Conservation (phyloP, 345 rosid species). For the Arabidopsis arenosa region DNA sequence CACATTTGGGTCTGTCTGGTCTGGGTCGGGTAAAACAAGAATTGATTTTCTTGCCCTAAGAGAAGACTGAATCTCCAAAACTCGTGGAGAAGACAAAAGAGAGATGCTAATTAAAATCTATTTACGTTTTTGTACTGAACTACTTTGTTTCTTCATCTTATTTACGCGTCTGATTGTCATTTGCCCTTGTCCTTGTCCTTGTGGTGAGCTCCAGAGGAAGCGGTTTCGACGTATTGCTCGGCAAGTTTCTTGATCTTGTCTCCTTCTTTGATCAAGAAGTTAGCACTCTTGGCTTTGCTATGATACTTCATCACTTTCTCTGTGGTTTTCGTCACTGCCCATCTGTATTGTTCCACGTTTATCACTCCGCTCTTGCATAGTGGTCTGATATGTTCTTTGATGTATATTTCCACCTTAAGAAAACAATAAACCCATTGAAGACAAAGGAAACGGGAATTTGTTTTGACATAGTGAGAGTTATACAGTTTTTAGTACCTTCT, state of each 20-base stretch:
- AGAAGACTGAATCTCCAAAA: conserved; percentile 32
- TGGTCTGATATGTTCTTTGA: conserved; percentile 97
- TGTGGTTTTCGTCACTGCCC: conserved; percentile 85
- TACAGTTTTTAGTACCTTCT: conserved; percentile 63
- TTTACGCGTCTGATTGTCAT: conserved; percentile 22
- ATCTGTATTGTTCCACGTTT: conserved; percentile 78
- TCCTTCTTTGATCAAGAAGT: conserved; percentile 91
- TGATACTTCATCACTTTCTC: conserved; percentile 97
- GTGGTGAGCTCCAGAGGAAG: conserved; percentile 52
- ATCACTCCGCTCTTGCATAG: conserved; percentile 91
- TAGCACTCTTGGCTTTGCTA: conserved; percentile 79
- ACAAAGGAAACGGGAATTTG: neutral
- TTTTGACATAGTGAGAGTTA: neutral
- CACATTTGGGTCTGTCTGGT: neutral
- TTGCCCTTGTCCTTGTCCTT: conserved; percentile 51
- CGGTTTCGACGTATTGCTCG: conserved; percentile 84
- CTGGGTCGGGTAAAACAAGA: neutral
- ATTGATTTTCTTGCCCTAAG: conserved; percentile 12
- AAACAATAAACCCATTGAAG: neutral
- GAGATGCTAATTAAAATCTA: conserved; percentile 10
- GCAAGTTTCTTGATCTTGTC: conserved; percentile 98
- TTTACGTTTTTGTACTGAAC: conserved; percentile 34
- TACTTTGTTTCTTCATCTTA: conserved; percentile 33
- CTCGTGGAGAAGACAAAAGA: conserved; percentile 38
- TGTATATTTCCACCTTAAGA: conserved; percentile 83